A percentile compares a stretch with the other conserved stretches of the same genome.
These are phyloP conservation scores for Oryza meridionalis DNA, from an alignment of 176 grass and related monocot genomes.

Conservation along the genomic window DNA sequence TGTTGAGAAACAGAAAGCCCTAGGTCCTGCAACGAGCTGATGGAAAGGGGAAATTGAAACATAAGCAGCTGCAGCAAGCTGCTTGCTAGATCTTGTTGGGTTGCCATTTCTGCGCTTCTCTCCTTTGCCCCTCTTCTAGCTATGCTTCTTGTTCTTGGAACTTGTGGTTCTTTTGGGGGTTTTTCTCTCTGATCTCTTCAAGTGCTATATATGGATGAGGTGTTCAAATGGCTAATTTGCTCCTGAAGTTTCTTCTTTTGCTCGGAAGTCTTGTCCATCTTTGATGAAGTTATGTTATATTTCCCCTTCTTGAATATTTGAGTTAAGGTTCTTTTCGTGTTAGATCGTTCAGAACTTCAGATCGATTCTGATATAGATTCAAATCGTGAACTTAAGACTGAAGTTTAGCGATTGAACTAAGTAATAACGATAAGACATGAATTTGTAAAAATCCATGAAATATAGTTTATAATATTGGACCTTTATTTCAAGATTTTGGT, in stretches of 20 bases:
- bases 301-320: neutral
- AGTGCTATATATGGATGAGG: neutral
- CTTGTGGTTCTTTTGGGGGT: neutral
- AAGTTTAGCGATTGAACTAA: neutral
- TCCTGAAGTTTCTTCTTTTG: neutral
- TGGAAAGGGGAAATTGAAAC: conserved; percentile 5
- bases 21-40: neutral
- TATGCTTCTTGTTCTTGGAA: conserved; percentile 2
- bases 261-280: neutral
- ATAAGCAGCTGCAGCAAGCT: neutral
- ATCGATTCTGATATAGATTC: neutral
- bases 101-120: conserved; percentile 35
- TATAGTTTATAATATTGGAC: neutral
- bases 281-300: neutral
- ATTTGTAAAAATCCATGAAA: neutral
- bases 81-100: conserved; percentile 25
- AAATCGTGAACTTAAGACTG: neutral
- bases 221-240: neutral
- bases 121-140: neutral
- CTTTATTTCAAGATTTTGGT: neutral
- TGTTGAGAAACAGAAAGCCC: conserved; percentile 12
- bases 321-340: neutral
- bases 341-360: conserved; percentile 16
- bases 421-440: neutral
- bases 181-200: neutral